These are phyloP conservation scores for Pogostemon cablin DNA, from an alignment of 257 asterid species.

Conservation along the genomic window DNA sequence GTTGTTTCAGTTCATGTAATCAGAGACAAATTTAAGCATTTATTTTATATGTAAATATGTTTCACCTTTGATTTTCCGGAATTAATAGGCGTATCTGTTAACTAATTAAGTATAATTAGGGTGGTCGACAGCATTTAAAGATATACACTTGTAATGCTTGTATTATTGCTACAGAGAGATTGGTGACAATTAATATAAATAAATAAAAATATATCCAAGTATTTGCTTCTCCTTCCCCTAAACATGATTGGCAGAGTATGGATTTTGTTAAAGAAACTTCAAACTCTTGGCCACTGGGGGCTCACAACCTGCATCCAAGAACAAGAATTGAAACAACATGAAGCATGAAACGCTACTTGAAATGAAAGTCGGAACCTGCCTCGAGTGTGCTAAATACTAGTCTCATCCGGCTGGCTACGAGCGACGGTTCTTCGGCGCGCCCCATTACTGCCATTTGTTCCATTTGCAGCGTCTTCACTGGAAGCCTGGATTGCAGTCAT, in stretches of 20 bases:
- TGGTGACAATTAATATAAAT: neutral
- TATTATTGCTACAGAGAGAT: constrained; percentile 8
- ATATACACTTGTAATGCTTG: constrained; percentile 16
- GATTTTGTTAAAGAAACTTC: constrained; percentile 29
- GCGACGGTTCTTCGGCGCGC: constrained; percentile 82
- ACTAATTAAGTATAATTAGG: neutral
- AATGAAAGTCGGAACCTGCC: constrained; percentile 46
- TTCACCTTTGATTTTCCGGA: too few relatives aligned
- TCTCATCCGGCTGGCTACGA: constrained; percentile 93
- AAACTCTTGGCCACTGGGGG: constrained; percentile 91
- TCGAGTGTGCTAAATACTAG: constrained; percentile 88
- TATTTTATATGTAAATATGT: too few relatives aligned
- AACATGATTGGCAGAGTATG: neutral
- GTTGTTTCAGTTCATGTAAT: too few relatives aligned
- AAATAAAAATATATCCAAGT: neutral
- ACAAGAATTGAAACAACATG: constrained; percentile 4
- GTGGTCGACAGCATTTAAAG: neutral
- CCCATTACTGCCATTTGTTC: constrained; percentile 94
- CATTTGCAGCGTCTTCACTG: constrained; percentile 90
- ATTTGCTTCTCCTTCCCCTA: neutral
- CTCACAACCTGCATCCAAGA: constrained; percentile 76
- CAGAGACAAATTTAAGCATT: too few relatives aligned
- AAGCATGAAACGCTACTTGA: neutral
- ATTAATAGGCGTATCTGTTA: neutral
- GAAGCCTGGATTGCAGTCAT: constrained; percentile 61